Base-by-base conservation (phyloP, 257 asterid genomes). In the Ophiorrhiza pumila region DNA sequence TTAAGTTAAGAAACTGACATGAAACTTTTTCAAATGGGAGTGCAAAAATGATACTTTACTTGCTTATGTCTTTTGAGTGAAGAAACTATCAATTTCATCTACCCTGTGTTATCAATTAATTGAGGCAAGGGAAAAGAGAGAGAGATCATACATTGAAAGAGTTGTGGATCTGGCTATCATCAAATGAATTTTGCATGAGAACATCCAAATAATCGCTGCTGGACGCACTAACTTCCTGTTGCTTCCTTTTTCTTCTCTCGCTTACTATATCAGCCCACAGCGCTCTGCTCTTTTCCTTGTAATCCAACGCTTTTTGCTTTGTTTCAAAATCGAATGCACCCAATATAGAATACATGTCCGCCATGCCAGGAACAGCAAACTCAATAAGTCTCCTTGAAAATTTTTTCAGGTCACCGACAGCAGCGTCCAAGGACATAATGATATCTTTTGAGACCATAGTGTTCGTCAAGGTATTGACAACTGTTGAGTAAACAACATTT, bases 361-460 rank as follows among this genome's bases (percentile, higher is more conserved):
- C 61, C 15, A 65, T 20, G 18, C 72, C 15, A 2, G 78, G 78
- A 2, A 55, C 11, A 6, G 59, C 49, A 20, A 65, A 37, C 45
- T 68, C 66, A 4, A 74, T 29, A 7, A 74, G 59, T 2, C 45
- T 23, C 57, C 67, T 65, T 1, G 65, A 20, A 52, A 14, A 10
- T 1, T 8, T 15, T 27, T 56, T 64, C 18, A 65, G 7, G 1
- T 74, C 78, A 1, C 46, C 78, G 0, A 39, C 7, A 10, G 47
- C 34, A 7, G n/a, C n/a, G n/a, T 49, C 55, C 70, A 14, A 12
- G 20, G 20, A 13, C 8, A 23, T 5, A 6, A 74, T 42, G 1
- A 74, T 15, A 27, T 74, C 78, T 2, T 57, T 7, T 23, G 78
- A 65, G 25, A 65, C 59, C 18, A 74, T 4, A 13, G 37, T 31